These are phyloP conservation scores for Sporothrix pseudoabietina DNA, from an alignment of 2,329 filamentous ascomycete species.

Conservation along the genomic window DNA sequence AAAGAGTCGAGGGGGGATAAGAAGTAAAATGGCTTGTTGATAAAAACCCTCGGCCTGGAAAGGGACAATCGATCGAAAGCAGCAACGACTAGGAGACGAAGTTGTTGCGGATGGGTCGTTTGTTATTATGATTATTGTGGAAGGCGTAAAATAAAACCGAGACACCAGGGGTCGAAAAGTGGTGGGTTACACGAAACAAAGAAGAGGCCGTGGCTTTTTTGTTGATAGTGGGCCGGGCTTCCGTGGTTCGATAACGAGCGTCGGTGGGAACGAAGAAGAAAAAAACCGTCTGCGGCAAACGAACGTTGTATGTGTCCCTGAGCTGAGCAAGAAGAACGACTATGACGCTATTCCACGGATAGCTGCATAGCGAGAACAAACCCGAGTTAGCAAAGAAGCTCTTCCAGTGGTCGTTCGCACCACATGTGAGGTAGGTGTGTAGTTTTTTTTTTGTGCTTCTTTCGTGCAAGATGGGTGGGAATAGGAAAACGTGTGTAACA, in stretches of 20 bases:
- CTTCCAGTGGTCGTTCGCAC: constrained; percentile 4
- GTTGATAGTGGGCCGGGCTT: background rate
- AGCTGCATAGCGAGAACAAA: constrained; percentile 43
- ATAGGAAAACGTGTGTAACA: constrained; percentile 26
- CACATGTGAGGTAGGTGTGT: constrained; percentile 3
- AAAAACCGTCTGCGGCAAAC: background rate
- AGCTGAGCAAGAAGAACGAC: constrained; percentile 5
- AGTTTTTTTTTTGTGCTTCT: constrained; percentile 15
- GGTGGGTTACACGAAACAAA: constrained; percentile 16
- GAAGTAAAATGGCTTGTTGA: background rate
- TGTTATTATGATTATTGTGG: constrained; percentile 4
- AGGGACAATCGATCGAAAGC: background rate
- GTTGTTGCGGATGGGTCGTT: background rate
- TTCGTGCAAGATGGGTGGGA: constrained; percentile 21
- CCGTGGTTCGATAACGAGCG: constrained; percentile 3
- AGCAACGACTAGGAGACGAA: background rate
- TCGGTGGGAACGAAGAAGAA: background rate
- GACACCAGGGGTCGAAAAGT: constrained; percentile 18
- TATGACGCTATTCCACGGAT: constrained; percentile 38
- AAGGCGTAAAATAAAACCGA: constrained; percentile 22
- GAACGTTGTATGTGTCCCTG: constrained; percentile 8
- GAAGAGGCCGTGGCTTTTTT: constrained; percentile 11
- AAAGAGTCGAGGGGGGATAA: constrained; percentile 32
- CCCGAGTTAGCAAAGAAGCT: constrained; percentile 39
- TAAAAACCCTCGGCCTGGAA: background rate